These are phyloP conservation scores for Salisapilia sapeloensis DNA, from an alignment of 352 stramenopile species.

Conservation along the genomic window DNA sequence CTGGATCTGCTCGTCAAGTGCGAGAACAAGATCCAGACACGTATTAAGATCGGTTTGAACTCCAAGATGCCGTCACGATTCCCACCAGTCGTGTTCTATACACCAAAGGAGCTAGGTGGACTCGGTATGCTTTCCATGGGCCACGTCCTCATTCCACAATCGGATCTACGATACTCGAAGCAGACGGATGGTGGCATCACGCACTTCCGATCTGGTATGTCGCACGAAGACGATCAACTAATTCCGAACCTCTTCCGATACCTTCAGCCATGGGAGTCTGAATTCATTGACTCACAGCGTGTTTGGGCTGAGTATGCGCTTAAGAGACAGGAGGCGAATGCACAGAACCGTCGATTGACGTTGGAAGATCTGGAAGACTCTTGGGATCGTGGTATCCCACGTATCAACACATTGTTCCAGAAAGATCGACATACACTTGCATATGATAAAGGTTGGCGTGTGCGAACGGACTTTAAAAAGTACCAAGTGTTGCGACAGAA, in stretches of 20 bases:
- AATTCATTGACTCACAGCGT: constrained; percentile 98
- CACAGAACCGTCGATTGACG: constrained; percentile 96
- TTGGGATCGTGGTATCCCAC: constrained; percentile 97
- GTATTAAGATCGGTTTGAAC: constrained; percentile 99
- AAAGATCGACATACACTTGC: constrained; percentile 98
- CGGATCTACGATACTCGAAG: constrained; percentile 97
- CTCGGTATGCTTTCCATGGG: constrained; percentile 99
- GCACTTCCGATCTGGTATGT: constrained; percentile 97
- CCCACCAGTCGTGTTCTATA: constrained; percentile 99
- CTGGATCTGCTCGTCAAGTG: constrained; percentile 99
- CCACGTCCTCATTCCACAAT: constrained; percentile 99
- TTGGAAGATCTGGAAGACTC: constrained; percentile 99
- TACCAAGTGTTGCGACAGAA: constrained; percentile 97
- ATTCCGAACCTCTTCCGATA: constrained; percentile 99
- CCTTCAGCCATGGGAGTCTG: constrained; percentile 95
- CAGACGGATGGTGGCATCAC: constrained; percentile 98
- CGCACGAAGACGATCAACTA: constrained; percentile 96
- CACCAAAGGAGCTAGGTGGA: constrained; percentile 97
- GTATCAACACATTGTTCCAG: constrained; percentile 94
- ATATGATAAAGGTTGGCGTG: constrained; percentile 99
- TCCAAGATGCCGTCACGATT: constrained; percentile 99
- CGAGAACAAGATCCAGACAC: constrained; percentile 99
- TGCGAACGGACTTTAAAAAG: constrained; percentile 97
- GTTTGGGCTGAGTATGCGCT: constrained; percentile 99
- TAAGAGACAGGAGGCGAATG: constrained; percentile 98